A percentile compares a stretch with the other conserved stretches of the same genome.
These are phyloP conservation scores for Dysphania ambrosioides DNA, from an alignment of 148 eudicot species.

Conservation along the genomic window DNA sequence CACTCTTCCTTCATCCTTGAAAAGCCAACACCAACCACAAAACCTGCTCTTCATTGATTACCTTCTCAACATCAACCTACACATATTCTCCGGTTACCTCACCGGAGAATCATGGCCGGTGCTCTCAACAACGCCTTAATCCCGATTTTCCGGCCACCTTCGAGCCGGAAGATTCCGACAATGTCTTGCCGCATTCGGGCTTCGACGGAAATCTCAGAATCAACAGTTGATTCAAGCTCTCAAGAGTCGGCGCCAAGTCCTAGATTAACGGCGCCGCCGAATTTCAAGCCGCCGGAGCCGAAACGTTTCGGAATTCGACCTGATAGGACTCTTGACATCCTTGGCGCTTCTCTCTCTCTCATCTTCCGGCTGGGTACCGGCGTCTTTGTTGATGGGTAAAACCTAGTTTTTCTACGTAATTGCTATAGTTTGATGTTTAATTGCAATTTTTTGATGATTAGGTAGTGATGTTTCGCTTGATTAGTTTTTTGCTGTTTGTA, in stretches of 20 bases:
- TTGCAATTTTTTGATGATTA: not conserved
- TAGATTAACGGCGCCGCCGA: conserved; percentile 35
- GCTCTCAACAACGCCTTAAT: conserved; percentile 21
- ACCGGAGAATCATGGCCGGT: conserved; percentile 31
- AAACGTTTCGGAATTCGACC: conserved; percentile 38
- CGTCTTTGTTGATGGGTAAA: conserved; percentile 44
- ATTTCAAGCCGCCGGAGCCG: conserved; percentile 43
- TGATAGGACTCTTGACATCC: conserved; percentile 37
- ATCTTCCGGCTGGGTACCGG: conserved; percentile 45
- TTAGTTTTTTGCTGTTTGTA: not conserved
- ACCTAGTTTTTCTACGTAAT: not conserved
- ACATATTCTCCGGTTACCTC: not conserved
- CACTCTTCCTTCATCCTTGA: not conserved
- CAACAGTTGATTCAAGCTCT: conserved; percentile 16
- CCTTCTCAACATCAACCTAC: not conserved
- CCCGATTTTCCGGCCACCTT: conserved; percentile 18
- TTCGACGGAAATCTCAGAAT: conserved; percentile 28
- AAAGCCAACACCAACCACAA: not conserved
- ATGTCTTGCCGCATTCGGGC: conserved; percentile 23
- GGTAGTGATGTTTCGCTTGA: not conserved
- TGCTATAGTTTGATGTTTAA: not conserved
- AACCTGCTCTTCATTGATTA: not conserved
- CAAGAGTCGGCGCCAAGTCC: conserved; percentile 10
- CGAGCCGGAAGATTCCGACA: conserved; percentile 17
- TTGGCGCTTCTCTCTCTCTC: conserved; percentile 43